phyloP scores from a whole-genome alignment of 2,329 filamentous ascomycete genomes.

The Tolypocladium paradoxum region DNA sequence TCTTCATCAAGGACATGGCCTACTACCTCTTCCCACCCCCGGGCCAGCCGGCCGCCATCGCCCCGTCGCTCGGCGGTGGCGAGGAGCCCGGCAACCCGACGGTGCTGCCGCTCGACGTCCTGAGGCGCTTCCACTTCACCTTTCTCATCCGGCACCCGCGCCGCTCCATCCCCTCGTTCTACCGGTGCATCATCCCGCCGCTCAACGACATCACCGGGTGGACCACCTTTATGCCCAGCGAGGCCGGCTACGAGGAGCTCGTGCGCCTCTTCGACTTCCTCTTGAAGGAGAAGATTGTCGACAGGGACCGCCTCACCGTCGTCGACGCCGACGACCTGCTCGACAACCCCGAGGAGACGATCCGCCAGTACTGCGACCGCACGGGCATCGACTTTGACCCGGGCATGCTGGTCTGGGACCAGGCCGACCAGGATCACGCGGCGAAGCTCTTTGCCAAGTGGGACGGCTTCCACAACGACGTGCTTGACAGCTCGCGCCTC shows the following conservation, averaged over 20 bases:
- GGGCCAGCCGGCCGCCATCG: conserved; percentile 55
- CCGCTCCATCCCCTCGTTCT: conserved; percentile 84
- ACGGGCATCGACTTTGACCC: conserved; percentile 67
- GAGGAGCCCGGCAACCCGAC: conserved; percentile 69
- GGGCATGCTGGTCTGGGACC: conserved; percentile 77
- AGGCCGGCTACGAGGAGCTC: conserved; percentile 86
- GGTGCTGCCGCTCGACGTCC: conserved; percentile 61
- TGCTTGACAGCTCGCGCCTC: conserved; percentile 69
- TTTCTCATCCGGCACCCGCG: conserved; percentile 97
- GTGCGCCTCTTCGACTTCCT: conserved; percentile 82
- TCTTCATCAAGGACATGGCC: conserved; percentile 97
- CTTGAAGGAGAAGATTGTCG: conserved; percentile 55
- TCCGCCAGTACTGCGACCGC: conserved; percentile 70
- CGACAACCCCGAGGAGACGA: conserved; percentile 66
- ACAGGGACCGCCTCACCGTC: conserved; percentile 66
- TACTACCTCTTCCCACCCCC: conserved; percentile 80
- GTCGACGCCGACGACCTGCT: conserved; percentile 91
- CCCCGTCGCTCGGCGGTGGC: conserved; percentile 65
- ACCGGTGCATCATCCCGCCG: conserved; percentile 85
- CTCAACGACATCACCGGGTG: conserved; percentile 75
- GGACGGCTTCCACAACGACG: conserved; percentile 95
- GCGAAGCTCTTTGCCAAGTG: conserved; percentile 83
- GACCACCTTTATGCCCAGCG: conserved; percentile 72
- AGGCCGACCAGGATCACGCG: conserved; percentile 63
- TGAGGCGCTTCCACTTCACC: conserved; percentile 81